Conservation (phyloP, 768 basidiomycete species). For the Mrakia hoshinonis region DNA sequence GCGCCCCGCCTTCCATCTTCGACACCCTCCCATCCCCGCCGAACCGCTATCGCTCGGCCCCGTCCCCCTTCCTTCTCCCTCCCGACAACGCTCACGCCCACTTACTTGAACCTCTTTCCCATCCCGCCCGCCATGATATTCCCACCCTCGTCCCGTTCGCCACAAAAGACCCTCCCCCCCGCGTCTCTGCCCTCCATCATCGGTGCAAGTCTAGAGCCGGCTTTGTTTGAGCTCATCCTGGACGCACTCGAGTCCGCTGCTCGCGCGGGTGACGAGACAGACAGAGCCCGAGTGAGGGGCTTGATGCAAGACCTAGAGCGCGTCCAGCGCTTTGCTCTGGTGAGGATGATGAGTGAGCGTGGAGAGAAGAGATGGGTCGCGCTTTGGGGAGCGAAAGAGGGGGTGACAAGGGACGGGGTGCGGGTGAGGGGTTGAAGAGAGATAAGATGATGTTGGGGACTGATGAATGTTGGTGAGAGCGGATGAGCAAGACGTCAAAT, state of each 20-base stretch:
- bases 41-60: no score
- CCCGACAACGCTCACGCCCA: no score
- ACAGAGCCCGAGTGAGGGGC: neutral
- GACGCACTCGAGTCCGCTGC: neutral
- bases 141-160: no score
- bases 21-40: neutral
- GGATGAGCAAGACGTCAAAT: no score
- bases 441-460: no score
- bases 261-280: rapidly evolving
- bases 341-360: neutral
- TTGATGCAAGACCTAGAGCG: neutral
- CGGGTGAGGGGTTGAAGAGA: no score
- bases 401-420: no score
- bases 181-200: constrained; percentile 10
- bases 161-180: neutral
- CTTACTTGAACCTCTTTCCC: no score
- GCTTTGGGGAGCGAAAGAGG: no score
- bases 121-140: no score
- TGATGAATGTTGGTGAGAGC: no score
- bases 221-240: constrained; percentile 7
- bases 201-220: constrained; percentile 21
- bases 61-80: neutral
- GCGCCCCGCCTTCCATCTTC: neutral
- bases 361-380: neutral
- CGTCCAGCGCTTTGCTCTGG: neutral